phyloP scores from a whole-genome alignment of 1,139 yeast species.

The Suhomyces terraborum region DNA sequence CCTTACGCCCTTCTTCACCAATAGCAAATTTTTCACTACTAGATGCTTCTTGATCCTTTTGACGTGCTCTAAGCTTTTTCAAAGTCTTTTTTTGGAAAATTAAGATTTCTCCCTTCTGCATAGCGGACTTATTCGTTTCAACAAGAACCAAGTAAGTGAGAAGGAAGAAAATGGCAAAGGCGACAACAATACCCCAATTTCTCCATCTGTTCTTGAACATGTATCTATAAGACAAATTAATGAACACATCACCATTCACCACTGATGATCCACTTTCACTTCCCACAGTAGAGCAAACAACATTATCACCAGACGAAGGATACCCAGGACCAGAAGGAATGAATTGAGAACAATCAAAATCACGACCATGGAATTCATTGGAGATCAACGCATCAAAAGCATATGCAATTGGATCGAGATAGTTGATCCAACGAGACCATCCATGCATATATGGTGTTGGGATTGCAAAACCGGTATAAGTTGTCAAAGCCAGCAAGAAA shows the following conservation, averaged over 20 bases:
- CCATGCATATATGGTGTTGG: constrained; percentile 69
- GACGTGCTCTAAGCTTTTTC: constrained; percentile 20
- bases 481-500: constrained; percentile 56
- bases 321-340: constrained; percentile 57
- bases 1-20: constrained; percentile 19
- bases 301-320: constrained; percentile 35
- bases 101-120: constrained; percentile 77
- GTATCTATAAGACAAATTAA: constrained; percentile 52
- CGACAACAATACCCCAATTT: constrained; percentile 71
- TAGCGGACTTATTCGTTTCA: constrained; percentile 70
- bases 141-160: constrained; percentile 56
- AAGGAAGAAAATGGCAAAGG: constrained; percentile 57
- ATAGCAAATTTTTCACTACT: constrained; percentile 17
- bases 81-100: constrained; percentile 30
- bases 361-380: constrained; percentile 52
- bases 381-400: constrained; percentile 68
- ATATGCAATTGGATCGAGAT: constrained; percentile 69
- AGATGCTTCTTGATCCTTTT: constrained; percentile 20
- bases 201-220: constrained; percentile 72
- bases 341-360: constrained; percentile 43
- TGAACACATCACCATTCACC: constrained; percentile 62
- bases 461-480: constrained; percentile 73
- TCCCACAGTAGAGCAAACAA: constrained; percentile 66
- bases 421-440: constrained; percentile 82
- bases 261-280: constrained; percentile 54